Conservation (phyloP, 202 grass and related monocot species). For the Bolboschoenoplectus hybrid region DNA sequence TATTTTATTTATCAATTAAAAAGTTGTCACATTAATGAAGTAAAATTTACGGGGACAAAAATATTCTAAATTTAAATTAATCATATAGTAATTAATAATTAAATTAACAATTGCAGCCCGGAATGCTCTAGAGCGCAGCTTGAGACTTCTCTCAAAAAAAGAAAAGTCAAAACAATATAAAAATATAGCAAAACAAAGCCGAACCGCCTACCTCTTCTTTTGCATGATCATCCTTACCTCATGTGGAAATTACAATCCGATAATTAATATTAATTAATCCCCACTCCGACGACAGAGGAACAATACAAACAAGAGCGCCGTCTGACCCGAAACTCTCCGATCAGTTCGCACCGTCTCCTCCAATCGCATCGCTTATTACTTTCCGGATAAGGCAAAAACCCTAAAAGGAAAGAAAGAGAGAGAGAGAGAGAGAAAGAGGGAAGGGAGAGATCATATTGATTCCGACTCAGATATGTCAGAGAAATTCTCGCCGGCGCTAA, state of each 20-base stretch:
- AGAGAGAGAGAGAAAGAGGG: not conserved
- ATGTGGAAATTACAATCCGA: not conserved
- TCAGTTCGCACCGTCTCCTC: not conserved
- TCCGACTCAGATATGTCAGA: slow-evolving; percentile 54
- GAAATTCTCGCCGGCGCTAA: slow-evolving; percentile 91
- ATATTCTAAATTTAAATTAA: too few species aligned
- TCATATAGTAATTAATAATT: too few species aligned
- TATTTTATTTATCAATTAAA: too few species aligned
- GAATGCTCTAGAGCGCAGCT: too few species aligned
- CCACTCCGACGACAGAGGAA: not conserved
- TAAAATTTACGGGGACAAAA: too few species aligned
- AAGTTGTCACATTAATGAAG: too few species aligned
- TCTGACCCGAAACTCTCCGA: not conserved
- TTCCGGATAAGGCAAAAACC: not conserved
- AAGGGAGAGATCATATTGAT: not conserved
- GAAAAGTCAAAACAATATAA: slow-evolving; percentile 24
- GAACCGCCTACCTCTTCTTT: slow-evolving; percentile 10
- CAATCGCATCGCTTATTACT: not conserved
- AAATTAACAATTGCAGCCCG: too few species aligned
- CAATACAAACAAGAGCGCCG: not conserved
- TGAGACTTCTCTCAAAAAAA: not conserved
- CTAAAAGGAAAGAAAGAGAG: not conserved
- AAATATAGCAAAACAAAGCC: not conserved
- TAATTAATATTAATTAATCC: not conserved
- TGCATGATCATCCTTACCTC: not conserved